Evolutionary conservation across 768 basidiomycete genomes (phyloP).

Genomic region (Russula sp.): DNA sequence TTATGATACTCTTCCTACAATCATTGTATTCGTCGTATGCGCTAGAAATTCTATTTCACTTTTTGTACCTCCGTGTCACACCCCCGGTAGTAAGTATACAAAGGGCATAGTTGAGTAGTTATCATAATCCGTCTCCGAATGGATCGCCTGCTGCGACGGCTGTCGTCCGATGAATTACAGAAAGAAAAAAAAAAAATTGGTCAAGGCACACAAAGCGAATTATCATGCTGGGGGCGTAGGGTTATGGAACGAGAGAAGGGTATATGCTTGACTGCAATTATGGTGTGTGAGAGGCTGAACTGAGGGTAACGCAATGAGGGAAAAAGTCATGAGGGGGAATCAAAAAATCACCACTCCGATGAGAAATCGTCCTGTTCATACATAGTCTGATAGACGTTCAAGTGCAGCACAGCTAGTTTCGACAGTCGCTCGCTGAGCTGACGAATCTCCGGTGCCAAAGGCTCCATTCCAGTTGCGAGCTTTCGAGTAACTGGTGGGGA

Average conservation of each 20-base stretch:
- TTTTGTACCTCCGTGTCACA: constrained; percentile 1
- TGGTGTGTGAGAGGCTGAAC: background rate
- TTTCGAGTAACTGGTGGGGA: constrained; percentile 33
- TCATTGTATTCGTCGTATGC: background rate
- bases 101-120: constrained; percentile 20
- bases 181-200: background rate
- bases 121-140: constrained; percentile 21
- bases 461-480: constrained; percentile 57
- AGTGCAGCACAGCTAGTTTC: constrained; percentile 69
- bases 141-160: constrained; percentile 9
- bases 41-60: constrained; percentile 5
- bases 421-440: constrained; percentile 68
- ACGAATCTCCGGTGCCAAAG: constrained; percentile 65
- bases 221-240: constrained; percentile 20
- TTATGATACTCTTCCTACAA: background rate
- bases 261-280: constrained; percentile 27
- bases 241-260: constrained; percentile 17
- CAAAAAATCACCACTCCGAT: constrained; percentile 27
- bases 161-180: constrained; percentile 18
- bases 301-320: constrained; percentile 23
- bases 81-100: constrained; percentile 23
- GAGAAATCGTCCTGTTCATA: constrained; percentile 66
- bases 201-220: constrained; percentile 22
- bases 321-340: constrained; percentile 8
- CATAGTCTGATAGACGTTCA: constrained; percentile 70